Percentiles rank a stretch among this genome's conserved stretches.
phyloP scores from a whole-genome alignment of 345 rosid genomes.

The Eucalyptus microcorys region DNA sequence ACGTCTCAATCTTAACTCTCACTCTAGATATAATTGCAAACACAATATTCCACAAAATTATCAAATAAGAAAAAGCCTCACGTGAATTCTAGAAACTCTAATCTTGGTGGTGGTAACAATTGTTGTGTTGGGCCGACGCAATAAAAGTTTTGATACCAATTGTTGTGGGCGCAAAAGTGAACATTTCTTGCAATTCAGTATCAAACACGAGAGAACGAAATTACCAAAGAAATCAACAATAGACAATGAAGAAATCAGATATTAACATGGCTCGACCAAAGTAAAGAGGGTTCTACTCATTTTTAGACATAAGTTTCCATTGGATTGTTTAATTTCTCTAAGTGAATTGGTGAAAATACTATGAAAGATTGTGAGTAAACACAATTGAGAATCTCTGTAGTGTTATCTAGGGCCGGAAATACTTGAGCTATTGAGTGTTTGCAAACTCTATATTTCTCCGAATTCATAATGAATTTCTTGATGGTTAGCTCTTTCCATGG shows the following conservation, averaged over 20 bases:
- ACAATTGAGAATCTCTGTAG: background rate
- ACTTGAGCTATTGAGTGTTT: background rate
- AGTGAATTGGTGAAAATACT: background rate
- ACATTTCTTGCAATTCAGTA: background rate
- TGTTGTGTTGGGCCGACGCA: background rate
- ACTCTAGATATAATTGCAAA: background rate
- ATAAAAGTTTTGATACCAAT: background rate
- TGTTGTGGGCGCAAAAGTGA: no score
- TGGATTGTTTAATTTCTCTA: background rate
- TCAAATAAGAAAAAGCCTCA: background rate
- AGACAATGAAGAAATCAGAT: background rate
- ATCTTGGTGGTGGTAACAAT: background rate
- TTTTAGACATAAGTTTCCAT: background rate
- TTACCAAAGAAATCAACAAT: background rate
- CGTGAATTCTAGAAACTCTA: background rate
- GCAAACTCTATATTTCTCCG: background rate
- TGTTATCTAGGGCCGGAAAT: background rate
- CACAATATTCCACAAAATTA: background rate
- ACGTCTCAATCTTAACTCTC: background rate
- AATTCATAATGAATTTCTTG: background rate
- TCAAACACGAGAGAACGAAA: background rate
- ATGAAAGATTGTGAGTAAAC: background rate
- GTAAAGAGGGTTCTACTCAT: background rate
- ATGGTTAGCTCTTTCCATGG: background rate
- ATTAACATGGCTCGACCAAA: background rate